These are phyloP conservation scores for Russula virescens DNA, from an alignment of 768 basidiomycete genomes.

Conservation along the genomic window DNA sequence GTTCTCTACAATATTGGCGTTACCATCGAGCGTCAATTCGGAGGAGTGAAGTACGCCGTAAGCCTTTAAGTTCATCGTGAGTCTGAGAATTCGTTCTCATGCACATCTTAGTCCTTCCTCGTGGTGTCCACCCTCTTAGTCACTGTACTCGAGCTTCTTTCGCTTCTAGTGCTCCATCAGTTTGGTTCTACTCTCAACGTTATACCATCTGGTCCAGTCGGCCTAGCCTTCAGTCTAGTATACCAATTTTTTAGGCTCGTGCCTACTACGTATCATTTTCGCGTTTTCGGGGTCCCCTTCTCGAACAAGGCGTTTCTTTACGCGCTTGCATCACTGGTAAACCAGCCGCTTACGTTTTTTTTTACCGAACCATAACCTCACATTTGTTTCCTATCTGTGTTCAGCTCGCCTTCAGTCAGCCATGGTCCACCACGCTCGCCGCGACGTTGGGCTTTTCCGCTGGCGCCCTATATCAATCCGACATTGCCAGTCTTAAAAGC, in stretches of 20 bases:
- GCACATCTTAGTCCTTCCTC: conserved; percentile 61
- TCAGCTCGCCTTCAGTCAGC: conserved; percentile 63
- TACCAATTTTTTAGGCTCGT: conserved; percentile 81
- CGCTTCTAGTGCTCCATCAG: conserved; percentile 59
- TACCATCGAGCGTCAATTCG: conserved; percentile 79
- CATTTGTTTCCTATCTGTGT: background rate
- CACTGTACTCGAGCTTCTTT: conserved; percentile 60
- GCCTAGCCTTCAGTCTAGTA: conserved; percentile 69
- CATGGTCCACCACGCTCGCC: conserved; percentile 59
- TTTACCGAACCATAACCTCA: background rate
- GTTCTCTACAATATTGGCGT: conserved; percentile 66
- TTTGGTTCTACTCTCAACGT: conserved; percentile 53
- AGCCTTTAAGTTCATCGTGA: conserved; percentile 28
- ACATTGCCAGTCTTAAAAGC: conserved; percentile 68
- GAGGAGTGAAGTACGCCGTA: conserved; percentile 83
- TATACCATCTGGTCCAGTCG: conserved; percentile 71
- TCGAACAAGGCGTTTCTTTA: conserved; percentile 76
- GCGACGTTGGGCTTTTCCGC: conserved; percentile 59
- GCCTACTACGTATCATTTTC: conserved; percentile 69
- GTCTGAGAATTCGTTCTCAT: conserved; percentile 13
- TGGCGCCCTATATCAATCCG: conserved; percentile 80
- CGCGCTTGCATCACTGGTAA: conserved; percentile 65
- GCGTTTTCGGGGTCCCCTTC: conserved; percentile 65
- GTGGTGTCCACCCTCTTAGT: conserved; percentile 60
- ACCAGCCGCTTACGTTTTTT: conserved; percentile 20